phyloP scores from a whole-genome alignment of 495 filamentous ascomycete species.

The Penicillium goetzii region DNA sequence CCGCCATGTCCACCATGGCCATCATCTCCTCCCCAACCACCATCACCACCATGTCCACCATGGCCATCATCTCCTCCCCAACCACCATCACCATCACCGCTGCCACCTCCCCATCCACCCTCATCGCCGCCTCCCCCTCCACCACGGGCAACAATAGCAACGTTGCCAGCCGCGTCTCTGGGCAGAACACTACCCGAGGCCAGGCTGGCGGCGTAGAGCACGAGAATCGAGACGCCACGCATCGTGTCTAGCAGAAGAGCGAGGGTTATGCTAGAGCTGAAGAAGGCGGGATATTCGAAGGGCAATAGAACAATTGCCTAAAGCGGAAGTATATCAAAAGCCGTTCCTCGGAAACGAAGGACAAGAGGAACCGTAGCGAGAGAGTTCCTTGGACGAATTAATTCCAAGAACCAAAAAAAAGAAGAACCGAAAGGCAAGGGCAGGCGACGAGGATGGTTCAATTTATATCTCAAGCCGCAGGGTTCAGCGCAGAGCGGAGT shows the following conservation, averaged over 20 bases:
- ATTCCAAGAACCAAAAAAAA: conserved; percentile 9
- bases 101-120: conserved; percentile 13
- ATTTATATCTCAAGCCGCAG: conserved; percentile 20
- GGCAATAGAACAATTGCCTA: not conserved
- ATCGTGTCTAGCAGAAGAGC: conserved; percentile 27
- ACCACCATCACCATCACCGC: conserved; percentile 4
- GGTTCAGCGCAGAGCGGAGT: conserved; percentile 1
- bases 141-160: conserved; percentile 19
- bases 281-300: not conserved
- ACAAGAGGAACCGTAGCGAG: conserved; percentile 34
- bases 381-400: conserved; percentile 29
- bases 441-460: not conserved
- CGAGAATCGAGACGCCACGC: conserved; percentile 23
- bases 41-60: conserved; percentile 7
- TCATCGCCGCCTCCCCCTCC: conserved; percentile 6
- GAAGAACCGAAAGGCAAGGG: not conserved
- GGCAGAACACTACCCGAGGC: conserved; percentile 27
- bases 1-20: conserved; percentile 10
- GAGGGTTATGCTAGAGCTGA: conserved; percentile 15
- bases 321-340: conserved; percentile 8
- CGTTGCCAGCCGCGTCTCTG: conserved; percentile 17
- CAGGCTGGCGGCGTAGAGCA: conserved; percentile 30
- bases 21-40: conserved; percentile 2
- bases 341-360: conserved; percentile 22
- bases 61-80: conserved; percentile 6